These are phyloP conservation scores for Trifolium subterraneum DNA, from an alignment of 306 rosid genomes.

Conservation along the genomic window DNA sequence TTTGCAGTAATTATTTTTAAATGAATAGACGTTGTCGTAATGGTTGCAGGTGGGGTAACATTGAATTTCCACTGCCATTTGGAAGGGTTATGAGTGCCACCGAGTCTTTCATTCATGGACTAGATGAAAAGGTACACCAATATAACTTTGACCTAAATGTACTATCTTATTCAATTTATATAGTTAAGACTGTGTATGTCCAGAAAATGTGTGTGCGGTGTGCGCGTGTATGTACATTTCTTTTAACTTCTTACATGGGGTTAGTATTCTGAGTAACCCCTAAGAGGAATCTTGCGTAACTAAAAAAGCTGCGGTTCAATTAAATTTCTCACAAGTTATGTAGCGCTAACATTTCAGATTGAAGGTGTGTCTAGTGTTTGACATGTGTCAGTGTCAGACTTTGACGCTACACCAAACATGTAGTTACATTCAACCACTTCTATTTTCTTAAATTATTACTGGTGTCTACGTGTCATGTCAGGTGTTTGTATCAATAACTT, in stretches of 20 bases:
- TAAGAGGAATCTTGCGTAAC: neutral
- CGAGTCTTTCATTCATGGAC: slow-evolving; percentile 81
- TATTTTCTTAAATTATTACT: neutral
- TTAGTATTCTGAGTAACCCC: neutral
- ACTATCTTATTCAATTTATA: slow-evolving; percentile 3
- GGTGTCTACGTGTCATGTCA: neutral
- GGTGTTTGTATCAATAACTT: neutral
- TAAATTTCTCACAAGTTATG: slow-evolving; percentile 12
- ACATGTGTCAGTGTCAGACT: neutral
- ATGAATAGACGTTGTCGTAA: slow-evolving; percentile 27
- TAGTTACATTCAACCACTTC: neutral
- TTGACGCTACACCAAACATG: neutral
- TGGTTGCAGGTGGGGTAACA: slow-evolving; percentile 81
- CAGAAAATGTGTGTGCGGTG: neutral
- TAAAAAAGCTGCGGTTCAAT: neutral
- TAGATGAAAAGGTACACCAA: slow-evolving; percentile 82
- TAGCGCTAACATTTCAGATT: neutral
- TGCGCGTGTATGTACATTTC: neutral
- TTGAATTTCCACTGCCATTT: slow-evolving; percentile 91
- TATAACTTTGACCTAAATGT: slow-evolving; percentile 36
- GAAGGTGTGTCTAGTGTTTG: neutral
- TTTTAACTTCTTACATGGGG: neutral
- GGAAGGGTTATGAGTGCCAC: slow-evolving; percentile 94
- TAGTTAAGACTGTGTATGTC: slow-evolving; percentile 20
- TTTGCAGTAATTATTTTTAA: slow-evolving; percentile 11